Conservation (phyloP, 352 stramenopile genomes). For the Aphanomyces astaci region DNA sequence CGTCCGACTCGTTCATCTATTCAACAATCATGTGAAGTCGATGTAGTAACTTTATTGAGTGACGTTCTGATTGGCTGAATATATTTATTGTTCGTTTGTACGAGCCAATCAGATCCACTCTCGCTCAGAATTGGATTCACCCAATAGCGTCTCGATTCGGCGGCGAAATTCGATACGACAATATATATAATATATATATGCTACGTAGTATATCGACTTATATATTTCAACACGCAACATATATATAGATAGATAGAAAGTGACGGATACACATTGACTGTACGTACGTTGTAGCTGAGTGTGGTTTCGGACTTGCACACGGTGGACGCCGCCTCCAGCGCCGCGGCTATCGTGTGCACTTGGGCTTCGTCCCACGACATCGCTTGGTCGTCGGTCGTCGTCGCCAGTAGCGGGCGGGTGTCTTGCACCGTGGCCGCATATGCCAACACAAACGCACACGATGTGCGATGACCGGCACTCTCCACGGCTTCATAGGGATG, state of each 20-base stretch:
- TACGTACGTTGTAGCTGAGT: constrained; percentile 78
- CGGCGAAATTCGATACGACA: too few species aligned
- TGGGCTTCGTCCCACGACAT: constrained; percentile 38
- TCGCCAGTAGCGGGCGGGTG: constrained; percentile 64
- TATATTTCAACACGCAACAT: too few species aligned
- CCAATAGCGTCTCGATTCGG: too few species aligned
- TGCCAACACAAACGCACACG: constrained; percentile 66
- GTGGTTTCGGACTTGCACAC: constrained; percentile 82
- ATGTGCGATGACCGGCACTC: constrained; percentile 41
- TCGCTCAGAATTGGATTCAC: too few species aligned
- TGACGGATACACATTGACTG: too few species aligned
- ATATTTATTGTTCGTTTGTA: too few species aligned
- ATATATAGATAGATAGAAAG: too few species aligned
- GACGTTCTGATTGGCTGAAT: too few species aligned
- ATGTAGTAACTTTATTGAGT: too few species aligned
- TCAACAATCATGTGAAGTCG: neutral
- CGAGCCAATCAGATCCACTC: too few species aligned
- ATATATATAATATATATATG: too few species aligned
- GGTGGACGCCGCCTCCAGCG: constrained; percentile 57
- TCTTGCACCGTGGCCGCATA: constrained; percentile 72
- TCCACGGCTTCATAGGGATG: constrained; percentile 55
- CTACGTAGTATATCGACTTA: too few species aligned
- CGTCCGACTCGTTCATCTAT: constrained; percentile 81
- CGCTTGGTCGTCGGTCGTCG: constrained; percentile 10
- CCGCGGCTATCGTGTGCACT: constrained; percentile 55